Evolutionary conservation across 2,329 filamentous ascomycete genomes (phyloP).

Genomic region (Sodiomyces alkalinus): DNA sequence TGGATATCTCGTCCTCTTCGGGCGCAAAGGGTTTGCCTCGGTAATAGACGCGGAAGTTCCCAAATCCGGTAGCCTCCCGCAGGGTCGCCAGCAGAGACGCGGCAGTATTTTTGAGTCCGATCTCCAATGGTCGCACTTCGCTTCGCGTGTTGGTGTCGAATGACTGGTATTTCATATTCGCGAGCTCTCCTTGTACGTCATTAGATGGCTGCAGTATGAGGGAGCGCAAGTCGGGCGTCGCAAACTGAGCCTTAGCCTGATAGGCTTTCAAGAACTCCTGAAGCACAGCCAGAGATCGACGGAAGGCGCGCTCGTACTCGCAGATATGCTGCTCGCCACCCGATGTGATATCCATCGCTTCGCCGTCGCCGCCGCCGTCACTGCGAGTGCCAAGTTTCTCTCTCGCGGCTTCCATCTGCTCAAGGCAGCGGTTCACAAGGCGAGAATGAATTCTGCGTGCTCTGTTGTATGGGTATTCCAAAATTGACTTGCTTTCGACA

Average conservation of each 20-base stretch:
- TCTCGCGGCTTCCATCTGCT: constrained; percentile 52
- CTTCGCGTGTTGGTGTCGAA: constrained; percentile 48
- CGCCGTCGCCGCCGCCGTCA: constrained; percentile 27
- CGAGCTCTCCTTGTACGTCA: constrained; percentile 43
- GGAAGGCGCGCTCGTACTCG: constrained; percentile 47
- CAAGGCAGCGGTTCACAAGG: constrained; percentile 59
- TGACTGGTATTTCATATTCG: constrained; percentile 59
- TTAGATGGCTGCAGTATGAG: constrained; percentile 35
- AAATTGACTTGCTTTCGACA: constrained; percentile 40
- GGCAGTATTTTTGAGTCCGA: constrained; percentile 57
- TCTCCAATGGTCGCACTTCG: constrained; percentile 43
- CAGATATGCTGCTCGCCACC: constrained; percentile 28
- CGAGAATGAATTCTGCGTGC: constrained; percentile 48
- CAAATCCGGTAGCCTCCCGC: constrained; percentile 55
- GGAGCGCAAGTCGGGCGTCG: constrained; percentile 39
- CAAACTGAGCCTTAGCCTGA: constrained; percentile 44
- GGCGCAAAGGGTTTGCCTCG: constrained; percentile 51
- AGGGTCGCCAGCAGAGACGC: constrained; percentile 54
- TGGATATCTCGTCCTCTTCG: constrained; percentile 39
- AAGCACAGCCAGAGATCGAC: constrained; percentile 53
- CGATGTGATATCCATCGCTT: constrained; percentile 28
- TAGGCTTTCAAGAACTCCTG: constrained; percentile 51
- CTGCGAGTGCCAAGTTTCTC: constrained; percentile 33
- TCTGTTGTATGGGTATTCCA: constrained; percentile 30
- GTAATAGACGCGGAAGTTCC: constrained; percentile 59